phyloP scores from a whole-genome alignment of 2,329 filamentous ascomycete species.

The Incumbomyces delicatus region DNA sequence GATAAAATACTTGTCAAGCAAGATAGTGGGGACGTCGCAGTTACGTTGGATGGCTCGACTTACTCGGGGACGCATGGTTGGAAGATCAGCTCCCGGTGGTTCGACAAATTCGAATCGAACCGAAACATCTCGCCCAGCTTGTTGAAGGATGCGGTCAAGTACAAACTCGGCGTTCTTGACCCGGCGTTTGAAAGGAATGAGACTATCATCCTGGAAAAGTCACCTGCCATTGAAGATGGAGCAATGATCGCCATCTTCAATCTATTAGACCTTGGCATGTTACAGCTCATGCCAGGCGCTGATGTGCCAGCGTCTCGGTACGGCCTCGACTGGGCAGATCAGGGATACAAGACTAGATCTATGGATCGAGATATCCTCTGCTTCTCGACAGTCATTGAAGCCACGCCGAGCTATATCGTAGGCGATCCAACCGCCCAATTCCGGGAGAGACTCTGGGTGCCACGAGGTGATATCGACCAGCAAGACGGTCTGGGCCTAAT shows the following conservation, averaged over 20 bases:
- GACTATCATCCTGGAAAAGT: conserved; percentile 19
- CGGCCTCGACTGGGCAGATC: conserved; percentile 33
- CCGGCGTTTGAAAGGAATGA: conserved; percentile 23
- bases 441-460: conserved; percentile 19
- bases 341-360: conserved; percentile 36
- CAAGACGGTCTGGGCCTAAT: conserved; percentile 21
- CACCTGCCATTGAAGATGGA: conserved; percentile 21
- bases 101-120: conserved; percentile 29
- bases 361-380: conserved; percentile 36
- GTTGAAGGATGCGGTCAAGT: conserved; percentile 31
- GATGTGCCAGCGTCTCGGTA: conserved; percentile 36
- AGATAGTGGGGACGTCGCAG: conserved; percentile 4
- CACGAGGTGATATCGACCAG: conserved; percentile 21
- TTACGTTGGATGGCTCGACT: conserved; percentile 2
- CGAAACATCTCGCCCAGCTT: conserved; percentile 32
- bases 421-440: conserved; percentile 29
- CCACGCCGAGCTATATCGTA: conserved; percentile 28
- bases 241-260: conserved; percentile 21
- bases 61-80: conserved; percentile 6
- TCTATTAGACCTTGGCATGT: conserved; percentile 24
- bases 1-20: conserved; percentile 12
- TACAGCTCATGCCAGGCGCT: conserved; percentile 27
- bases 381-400: conserved; percentile 33
- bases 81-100: conserved; percentile 23
- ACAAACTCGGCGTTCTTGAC: conserved; percentile 36